Percentiles rank a stretch among this genome's conserved stretches.
These are phyloP conservation scores for Vanilla planifolia DNA, from an alignment of 106 monocot genomes.

Conservation along the genomic window DNA sequence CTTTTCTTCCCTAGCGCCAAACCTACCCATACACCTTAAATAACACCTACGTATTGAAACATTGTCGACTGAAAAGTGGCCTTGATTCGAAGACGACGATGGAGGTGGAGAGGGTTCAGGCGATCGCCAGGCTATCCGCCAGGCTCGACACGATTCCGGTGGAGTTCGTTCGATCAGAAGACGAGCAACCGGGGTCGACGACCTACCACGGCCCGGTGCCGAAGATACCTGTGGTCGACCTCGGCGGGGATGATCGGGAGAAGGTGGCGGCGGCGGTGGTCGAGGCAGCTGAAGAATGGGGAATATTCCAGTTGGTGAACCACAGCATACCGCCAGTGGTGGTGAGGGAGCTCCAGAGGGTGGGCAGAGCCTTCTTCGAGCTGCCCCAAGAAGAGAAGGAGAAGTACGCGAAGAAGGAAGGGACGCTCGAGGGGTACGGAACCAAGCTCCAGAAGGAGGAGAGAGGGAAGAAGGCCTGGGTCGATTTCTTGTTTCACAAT, in stretches of 20 bases:
- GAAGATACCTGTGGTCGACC: constrained; percentile 64
- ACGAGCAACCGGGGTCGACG: constrained; percentile 55
- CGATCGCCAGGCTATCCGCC: constrained; percentile 21
- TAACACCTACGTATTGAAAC: too few species aligned
- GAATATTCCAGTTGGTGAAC: constrained; percentile 82
- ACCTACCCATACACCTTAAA: too few species aligned
- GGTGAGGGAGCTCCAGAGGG: constrained; percentile 58
- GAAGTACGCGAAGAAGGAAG: constrained; percentile 33
- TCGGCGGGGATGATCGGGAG: constrained; percentile 15
- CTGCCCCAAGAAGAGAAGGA: constrained; percentile 78
- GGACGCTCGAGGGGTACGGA: constrained; percentile 65
- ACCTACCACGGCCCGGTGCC: constrained; percentile 54
- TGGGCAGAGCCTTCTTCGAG: constrained; percentile 69
- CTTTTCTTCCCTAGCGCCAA: too few species aligned
- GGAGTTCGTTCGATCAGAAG: constrained; percentile 57
- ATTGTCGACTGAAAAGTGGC: too few species aligned
- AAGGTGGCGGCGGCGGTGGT: constrained; percentile 10
- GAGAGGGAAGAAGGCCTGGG: constrained; percentile 76
- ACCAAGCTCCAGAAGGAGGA: constrained; percentile 59
- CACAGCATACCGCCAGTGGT: constrained; percentile 68
- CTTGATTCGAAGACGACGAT: constrained; percentile 21
- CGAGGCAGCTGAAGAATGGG: constrained; percentile 53
- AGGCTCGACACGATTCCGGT: constrained; percentile 32
- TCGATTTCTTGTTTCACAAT: constrained; percentile 65
- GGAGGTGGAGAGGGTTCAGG: constrained; percentile 52